Base-by-base conservation (phyloP, 169 alveolate species). In the Eimeria praecox region DNA sequence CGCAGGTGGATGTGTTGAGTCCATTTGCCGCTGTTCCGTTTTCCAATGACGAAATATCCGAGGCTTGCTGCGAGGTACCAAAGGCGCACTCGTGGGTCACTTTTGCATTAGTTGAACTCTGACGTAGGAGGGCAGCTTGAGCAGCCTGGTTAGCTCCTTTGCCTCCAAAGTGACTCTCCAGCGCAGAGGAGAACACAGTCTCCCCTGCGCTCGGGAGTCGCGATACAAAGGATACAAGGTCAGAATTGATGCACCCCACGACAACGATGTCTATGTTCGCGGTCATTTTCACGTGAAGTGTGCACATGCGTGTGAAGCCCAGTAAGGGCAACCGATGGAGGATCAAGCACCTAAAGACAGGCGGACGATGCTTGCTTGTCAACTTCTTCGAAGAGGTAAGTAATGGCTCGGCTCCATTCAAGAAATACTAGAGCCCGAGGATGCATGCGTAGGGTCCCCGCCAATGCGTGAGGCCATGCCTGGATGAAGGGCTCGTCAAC, bases 111-210 rank as follows among this genome's bases (percentile, higher is more conserved):
- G 77, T 38, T 24, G 83, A 20, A 27, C 82, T 8, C 27, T n/a
- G 75, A 88, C 38, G 30, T 40, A 95, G 69, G 46, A 90, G 94
- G 35, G 96, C 96, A 35, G 94, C 96, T 66, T 92, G 96, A 33
- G 95, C 97, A 38, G 97, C 97, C 64, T 90, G 96, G 88, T 96
- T 96, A 44, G 96, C 96, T 27, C 95, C 97, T 71, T 96, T 96
- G 75, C 97, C 97, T 33, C 97, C 97, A 80, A 35, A 85, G 77
- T 66, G 64, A 38, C 66, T 86, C 66, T 52, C 95, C n/a, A 93
- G 35, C 33, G 54, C 18, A 22, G 40, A 30, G 49, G 94, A 94
- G 40, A 86, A n/a, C 27, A 96, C 91, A 1, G 97, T 96, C 46
- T 96, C 97, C 54, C 97, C 97, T 64, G 78, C 88, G 24, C 35